These are phyloP conservation scores for Rhizoclosmatium globosum DNA, from an alignment of 192 early-diverging fungal genomes.

Conservation along the genomic window DNA sequence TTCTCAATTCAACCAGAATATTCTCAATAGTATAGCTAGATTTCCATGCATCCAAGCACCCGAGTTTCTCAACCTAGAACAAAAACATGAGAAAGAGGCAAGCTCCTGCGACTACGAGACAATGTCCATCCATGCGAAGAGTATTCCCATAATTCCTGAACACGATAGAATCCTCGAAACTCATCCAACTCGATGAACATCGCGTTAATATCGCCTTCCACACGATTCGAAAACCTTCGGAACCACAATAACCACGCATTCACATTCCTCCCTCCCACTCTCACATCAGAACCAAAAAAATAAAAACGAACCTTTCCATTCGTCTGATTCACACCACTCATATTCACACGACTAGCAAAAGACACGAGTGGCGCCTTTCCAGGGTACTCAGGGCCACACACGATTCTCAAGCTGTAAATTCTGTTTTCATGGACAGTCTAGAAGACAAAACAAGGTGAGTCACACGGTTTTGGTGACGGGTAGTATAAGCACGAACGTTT, in stretches of 20 bases:
- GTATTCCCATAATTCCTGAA: background rate
- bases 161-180: background rate
- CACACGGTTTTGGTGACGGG: background rate
- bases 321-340: constrained; percentile 84
- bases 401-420: constrained; percentile 87
- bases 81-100: background rate
- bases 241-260: background rate
- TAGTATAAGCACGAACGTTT: constrained; percentile 57
- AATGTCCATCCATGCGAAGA: background rate
- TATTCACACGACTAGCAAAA: constrained; percentile 86
- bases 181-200: background rate
- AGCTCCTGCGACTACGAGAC: background rate
- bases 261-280: background rate
- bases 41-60: constrained; percentile 88
- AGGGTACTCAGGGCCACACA: constrained; percentile 89
- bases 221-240: background rate
- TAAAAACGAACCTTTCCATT: constrained; percentile 72
- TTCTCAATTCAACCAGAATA: constrained; percentile 81
- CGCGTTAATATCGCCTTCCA: too few relatives aligned
- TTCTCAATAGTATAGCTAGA: constrained; percentile 78
- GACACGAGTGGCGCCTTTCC: constrained; percentile 77
- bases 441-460: background rate
- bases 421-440: constrained; percentile 96
- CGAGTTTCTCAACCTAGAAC: constrained; percentile 75
- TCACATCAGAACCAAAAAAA: background rate